Evolutionary conservation across 2,329 filamentous ascomycete species (phyloP).

Genomic region (Botrytis squamosa): DNA sequence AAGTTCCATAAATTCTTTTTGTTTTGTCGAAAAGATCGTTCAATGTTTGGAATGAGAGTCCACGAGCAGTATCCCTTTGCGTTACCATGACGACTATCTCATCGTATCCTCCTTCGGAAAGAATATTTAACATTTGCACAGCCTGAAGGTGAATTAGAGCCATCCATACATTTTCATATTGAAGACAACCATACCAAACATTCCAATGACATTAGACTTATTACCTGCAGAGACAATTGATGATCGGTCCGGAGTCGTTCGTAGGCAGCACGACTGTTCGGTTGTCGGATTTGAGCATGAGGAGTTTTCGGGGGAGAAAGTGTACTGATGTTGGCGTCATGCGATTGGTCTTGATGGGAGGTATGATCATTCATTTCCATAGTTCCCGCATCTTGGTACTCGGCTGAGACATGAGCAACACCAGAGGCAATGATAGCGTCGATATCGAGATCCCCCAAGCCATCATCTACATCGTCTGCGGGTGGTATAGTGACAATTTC

Average conservation of each 20-base stretch:
- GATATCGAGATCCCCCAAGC: slow-evolving; percentile 12
- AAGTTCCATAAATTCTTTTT: slow-evolving; percentile 57
- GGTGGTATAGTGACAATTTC: not conserved
- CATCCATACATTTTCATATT: slow-evolving; percentile 1
- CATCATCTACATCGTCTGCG: slow-evolving; percentile 1
- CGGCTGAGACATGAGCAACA: slow-evolving; percentile 7
- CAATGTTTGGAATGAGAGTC: slow-evolving; percentile 61
- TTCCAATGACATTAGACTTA: slow-evolving; percentile 60
- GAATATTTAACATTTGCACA: slow-evolving; percentile 55
- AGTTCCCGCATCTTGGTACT: slow-evolving; percentile 10
- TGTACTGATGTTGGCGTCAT: not conserved
- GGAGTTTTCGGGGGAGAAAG: not conserved
- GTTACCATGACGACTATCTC: slow-evolving; percentile 58
- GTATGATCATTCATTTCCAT: not conserved
- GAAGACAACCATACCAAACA: slow-evolving; percentile 49
- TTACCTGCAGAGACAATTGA: slow-evolving; percentile 48
- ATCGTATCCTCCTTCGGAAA: slow-evolving; percentile 55
- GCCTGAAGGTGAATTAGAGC: slow-evolving; percentile 44
- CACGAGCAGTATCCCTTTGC: slow-evolving; percentile 53
- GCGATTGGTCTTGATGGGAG: slow-evolving; percentile 1
- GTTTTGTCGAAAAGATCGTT: slow-evolving; percentile 63
- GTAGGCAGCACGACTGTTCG: not conserved
- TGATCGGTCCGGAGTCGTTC: slow-evolving; percentile 29
- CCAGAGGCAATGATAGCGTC: slow-evolving; percentile 8
- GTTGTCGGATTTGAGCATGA: not conserved